Base-by-base conservation (phyloP, 306 rosid species). In the Cucumis melo region DNA sequence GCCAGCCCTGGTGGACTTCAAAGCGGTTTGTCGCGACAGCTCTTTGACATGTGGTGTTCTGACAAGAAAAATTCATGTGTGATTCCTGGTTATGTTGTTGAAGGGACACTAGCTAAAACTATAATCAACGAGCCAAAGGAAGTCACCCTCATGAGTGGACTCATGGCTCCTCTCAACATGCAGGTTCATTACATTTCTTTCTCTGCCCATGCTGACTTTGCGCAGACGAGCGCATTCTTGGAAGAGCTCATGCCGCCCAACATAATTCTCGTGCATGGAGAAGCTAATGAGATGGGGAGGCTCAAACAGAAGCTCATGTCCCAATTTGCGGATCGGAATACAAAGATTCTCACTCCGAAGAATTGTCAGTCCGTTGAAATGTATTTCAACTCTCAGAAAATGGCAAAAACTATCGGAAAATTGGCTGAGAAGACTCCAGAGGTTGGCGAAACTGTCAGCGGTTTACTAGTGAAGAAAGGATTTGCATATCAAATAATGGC, bases 1-100 rank as follows among this genome's bases (percentile, higher is more conserved):
- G 98, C 98, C 98, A 93, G 98, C 79, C 98, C 98, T 7, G 74
- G 92, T 79, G 92, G 88, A 48, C 90, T 93, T 78, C 98, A 93
- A 78, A 91, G 98, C 56, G 98, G 98, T 32, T 80, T 93, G 83
- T 93, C 97, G 17, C 79, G 97, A 27, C 97, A 93, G 76, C 86
- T 93, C 50, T 93, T 93, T 58, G 98, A 93, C 76, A 81, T 74
- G 88, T 93, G 98, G 98, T 93, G 97, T 88, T 88, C 97, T 58
- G 96, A 90, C 81, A 90, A 92, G 84, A 93, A 82, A 78, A 93
- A 93, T 80, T 75, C 97, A 6, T 93, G 98, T 34, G 84, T 93
- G 80, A 44, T 93, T 74, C 94, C 97, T 0, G 97, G 98, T 71
- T 93, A 90, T 84, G 88, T 91, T 78, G 96, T 93, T 27, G 98